Percentiles rank a stretch among this genome's conserved stretches.
Conservation (phyloP, 176 grass and related monocot genomes). For the Avena insularis region DNA sequence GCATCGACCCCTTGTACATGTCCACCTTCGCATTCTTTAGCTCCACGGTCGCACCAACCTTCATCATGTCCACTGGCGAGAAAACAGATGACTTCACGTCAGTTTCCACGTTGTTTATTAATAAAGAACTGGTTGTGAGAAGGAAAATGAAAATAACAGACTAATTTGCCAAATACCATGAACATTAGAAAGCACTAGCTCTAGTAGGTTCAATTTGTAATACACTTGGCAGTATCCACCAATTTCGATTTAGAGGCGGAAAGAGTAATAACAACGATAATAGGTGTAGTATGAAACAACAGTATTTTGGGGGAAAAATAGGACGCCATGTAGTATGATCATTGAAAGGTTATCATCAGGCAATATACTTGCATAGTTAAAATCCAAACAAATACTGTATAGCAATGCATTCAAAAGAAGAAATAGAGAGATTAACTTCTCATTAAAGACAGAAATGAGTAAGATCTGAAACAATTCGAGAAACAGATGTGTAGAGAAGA, state of each 20-base stretch:
- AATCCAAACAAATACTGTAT: too few relatives aligned
- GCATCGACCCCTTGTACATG: constrained; percentile 29
- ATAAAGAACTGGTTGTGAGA: background rate
- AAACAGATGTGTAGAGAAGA: too few relatives aligned
- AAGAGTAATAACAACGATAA: too few relatives aligned
- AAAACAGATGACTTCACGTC: background rate
- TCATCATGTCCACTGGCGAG: constrained; percentile 2
- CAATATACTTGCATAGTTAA: too few relatives aligned
- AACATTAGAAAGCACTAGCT: background rate
- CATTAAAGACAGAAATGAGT: too few relatives aligned
- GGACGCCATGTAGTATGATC: too few relatives aligned
- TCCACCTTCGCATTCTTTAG: background rate
- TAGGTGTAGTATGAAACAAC: too few relatives aligned
- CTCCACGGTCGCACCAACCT: background rate
- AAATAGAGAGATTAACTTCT: too few relatives aligned
- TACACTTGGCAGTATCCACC: background rate
- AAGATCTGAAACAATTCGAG: too few relatives aligned
- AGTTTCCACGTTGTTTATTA: background rate
- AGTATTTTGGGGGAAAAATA: too few relatives aligned
- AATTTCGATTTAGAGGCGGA: background rate
- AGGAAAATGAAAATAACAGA: background rate
- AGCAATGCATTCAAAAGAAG: too few relatives aligned
- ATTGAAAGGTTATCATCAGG: too few relatives aligned
- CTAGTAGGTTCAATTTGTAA: background rate
- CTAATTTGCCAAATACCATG: background rate